Evolutionary conservation across 2,329 filamentous ascomycete genomes (phyloP), one percentile per base, ranked within the genome.

Genomic region (Trichothecium sympodiale): DNA sequence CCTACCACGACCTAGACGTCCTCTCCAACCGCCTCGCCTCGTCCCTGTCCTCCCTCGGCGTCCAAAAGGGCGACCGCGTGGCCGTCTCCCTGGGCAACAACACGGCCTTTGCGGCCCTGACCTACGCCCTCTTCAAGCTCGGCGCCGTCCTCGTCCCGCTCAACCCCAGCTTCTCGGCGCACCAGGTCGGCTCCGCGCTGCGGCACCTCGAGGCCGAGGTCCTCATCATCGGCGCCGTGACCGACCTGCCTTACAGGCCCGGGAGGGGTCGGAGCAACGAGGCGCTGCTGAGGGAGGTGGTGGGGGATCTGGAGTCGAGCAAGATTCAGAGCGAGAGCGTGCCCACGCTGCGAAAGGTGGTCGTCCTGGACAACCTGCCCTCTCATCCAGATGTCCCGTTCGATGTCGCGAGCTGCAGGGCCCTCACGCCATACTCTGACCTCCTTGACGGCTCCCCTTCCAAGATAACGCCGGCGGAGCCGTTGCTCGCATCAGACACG

Each of bases 71-170:
- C 5, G 81, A 93, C 53, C 72, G 86, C 23, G 83, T 96, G 9
- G 88, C 84, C 12, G 77, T 95, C 17, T 89, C 80, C 41, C 62
- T 95, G 35, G 89, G 89, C 13, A 96, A 94, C 57, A 80, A 77
- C 29, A 65, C 80, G 46, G 87, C 94, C 56, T 89, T 85, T 54
- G 85, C 84, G 3, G 79, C 80, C 34, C 70, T 91, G 15, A 89
- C 82, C 5, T 96, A 96, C 59, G 88, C 88, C 1, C 57, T 91
- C 37, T 94, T 89, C 65, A 96, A 96, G 59, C 71, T 96, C 8
- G 91, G 91, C n/a, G 89, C 85, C 17, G 75, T 96, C 34, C 65
- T 96, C 42, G 88, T 94, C n/a, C 91, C 89, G 0, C 62, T 96
- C 17, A 96, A 98, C 55, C 89, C 88, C 15, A 80, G 77, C 2